phyloP scores from a whole-genome alignment of 441 rosid genomes.

The Arabidopsis lyrata region DNA sequence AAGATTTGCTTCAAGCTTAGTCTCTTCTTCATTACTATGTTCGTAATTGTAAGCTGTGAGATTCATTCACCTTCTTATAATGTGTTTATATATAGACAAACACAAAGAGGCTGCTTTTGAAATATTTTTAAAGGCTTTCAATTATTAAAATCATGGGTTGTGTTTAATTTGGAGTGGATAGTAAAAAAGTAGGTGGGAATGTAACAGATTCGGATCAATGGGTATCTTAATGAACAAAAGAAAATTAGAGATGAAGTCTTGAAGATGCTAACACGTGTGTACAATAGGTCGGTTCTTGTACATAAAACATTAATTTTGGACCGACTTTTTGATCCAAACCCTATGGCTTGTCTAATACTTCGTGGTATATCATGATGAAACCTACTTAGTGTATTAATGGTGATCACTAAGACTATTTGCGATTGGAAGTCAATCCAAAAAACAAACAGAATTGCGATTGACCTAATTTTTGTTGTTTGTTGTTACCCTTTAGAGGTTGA shows the following conservation, averaged over 20 bases:
- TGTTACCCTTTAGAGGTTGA: conserved; percentile 7
- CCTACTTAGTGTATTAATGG: conserved; percentile 30
- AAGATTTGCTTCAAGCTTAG: conserved; percentile 33
- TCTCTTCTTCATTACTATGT: conserved; percentile 32
- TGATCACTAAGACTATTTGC: conserved; percentile 17
- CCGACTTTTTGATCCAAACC: conserved; percentile 34
- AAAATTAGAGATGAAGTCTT: conserved; percentile 32
- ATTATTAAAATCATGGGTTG: conserved; percentile 37
- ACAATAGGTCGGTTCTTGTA: conserved; percentile 24
- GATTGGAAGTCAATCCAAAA: background rate
- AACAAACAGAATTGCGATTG: background rate
- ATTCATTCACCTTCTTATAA: conserved; percentile 18
- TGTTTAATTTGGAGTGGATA: conserved; percentile 48
- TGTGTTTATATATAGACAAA: conserved; percentile 20
- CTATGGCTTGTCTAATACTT: conserved; percentile 34
- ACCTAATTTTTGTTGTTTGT: background rate
- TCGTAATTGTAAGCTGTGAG: conserved; percentile 20
- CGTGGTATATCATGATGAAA: conserved; percentile 34
- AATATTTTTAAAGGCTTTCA: background rate
- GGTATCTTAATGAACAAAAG: conserved; percentile 34
- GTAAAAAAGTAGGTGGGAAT: conserved; percentile 44
- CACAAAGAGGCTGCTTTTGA: conserved; percentile 21
- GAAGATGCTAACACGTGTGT: conserved; percentile 32
- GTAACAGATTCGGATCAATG: conserved; percentile 42
- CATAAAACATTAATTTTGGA: conserved; percentile 31